phyloP scores from a whole-genome alignment of 352 stramenopile species.

The Saprolegnia parasitica region DNA sequence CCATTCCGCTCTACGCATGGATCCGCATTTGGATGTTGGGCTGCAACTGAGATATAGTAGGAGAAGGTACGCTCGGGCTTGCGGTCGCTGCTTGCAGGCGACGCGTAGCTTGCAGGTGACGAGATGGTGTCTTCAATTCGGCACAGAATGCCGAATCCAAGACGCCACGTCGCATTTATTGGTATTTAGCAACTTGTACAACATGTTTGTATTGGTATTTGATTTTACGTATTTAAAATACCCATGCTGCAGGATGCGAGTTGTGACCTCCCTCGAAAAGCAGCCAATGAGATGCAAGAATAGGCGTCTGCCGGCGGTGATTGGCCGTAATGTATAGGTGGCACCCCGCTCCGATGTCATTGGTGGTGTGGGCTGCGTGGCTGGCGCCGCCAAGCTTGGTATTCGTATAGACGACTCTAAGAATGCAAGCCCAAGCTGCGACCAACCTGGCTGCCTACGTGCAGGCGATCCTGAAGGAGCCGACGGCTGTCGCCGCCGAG shows the following conservation, averaged over 20 bases:
- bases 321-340: background rate
- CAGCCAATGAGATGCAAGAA: background rate
- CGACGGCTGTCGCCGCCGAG: conserved; percentile 34
- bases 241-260: background rate
- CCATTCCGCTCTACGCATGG: no score
- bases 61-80: no score
- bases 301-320: background rate
- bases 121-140: background rate
- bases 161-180: background rate
- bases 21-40: no score
- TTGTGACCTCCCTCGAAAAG: background rate
- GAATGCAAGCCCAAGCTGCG: conserved; percentile 22
- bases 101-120: no score
- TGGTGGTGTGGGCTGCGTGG: background rate
- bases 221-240: background rate
- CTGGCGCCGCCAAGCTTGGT: background rate
- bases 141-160: background rate
- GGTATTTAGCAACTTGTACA: background rate
- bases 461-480: conserved; percentile 64
- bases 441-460: conserved; percentile 72
- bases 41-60: no score
- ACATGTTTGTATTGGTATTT: background rate
- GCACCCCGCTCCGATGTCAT: background rate
- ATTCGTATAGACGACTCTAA: background rate
- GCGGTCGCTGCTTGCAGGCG: no score